A percentile compares a stretch with the other conserved stretches of the same genome.
These are phyloP conservation scores for Pugionium dolabratum DNA, from an alignment of 345 rosid species.

Conservation along the genomic window DNA sequence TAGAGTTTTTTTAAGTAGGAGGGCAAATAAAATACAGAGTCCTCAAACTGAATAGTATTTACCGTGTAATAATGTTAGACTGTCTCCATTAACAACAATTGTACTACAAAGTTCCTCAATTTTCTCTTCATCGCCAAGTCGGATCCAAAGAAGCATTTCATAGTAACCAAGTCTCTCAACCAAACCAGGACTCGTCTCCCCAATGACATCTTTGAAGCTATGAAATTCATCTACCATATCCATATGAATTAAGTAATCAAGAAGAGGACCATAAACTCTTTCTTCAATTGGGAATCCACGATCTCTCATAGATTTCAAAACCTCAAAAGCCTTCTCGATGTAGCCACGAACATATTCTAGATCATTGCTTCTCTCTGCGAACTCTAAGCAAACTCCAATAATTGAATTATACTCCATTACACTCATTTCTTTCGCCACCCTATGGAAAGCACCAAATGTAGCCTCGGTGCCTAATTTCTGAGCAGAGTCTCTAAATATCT, in stretches of 20 bases:
- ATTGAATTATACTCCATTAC: slow-evolving; percentile 62
- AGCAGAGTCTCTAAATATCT: slow-evolving; percentile 44
- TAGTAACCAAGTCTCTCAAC: slow-evolving; percentile 67
- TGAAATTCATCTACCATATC: slow-evolving; percentile 68
- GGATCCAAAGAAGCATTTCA: slow-evolving; percentile 75
- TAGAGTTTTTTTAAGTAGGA: neutral
- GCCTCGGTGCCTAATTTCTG: slow-evolving; percentile 56
- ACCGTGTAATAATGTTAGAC: slow-evolving; percentile 53
- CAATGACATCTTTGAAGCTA: slow-evolving; percentile 42
- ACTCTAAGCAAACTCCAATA: slow-evolving; percentile 52
- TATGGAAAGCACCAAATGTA: slow-evolving; percentile 47
- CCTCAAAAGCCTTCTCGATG: slow-evolving; percentile 46
- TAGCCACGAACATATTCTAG: slow-evolving; percentile 49
- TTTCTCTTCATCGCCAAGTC: slow-evolving; percentile 52
- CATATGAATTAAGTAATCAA: slow-evolving; percentile 62
- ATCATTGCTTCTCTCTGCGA: slow-evolving; percentile 51
- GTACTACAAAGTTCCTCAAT: slow-evolving; percentile 55
- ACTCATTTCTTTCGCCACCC: slow-evolving; percentile 65
- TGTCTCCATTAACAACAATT: slow-evolving; percentile 37
- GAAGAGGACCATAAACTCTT: slow-evolving; percentile 62
- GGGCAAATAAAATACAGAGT: slow-evolving; percentile 2
- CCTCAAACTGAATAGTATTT: slow-evolving; percentile 19
- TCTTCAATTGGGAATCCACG: slow-evolving; percentile 65
- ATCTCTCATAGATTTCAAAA: slow-evolving; percentile 62
- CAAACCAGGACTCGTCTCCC: slow-evolving; percentile 43